These are phyloP conservation scores for Ceratocystis huliohia DNA, from an alignment of 2,329 filamentous ascomycete species.

Conservation along the genomic window DNA sequence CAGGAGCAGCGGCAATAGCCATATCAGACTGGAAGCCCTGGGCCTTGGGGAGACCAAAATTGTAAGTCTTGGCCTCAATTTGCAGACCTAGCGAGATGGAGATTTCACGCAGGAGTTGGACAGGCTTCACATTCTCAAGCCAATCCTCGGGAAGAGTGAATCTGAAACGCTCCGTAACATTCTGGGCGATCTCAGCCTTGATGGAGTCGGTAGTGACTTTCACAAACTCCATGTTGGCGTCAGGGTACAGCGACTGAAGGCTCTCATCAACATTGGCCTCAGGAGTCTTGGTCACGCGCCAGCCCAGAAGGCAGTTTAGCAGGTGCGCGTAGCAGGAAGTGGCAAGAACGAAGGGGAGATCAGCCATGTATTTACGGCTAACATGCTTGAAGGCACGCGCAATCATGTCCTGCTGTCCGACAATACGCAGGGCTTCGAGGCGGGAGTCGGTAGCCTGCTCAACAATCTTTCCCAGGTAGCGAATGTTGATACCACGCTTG, in stretches of 20 bases:
- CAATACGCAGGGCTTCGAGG: slow-evolving; percentile 61
- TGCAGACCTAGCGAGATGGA: slow-evolving; percentile 83
- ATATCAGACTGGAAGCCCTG: slow-evolving; percentile 22
- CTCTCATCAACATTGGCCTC: slow-evolving; percentile 62
- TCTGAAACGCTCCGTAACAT: slow-evolving; percentile 63
- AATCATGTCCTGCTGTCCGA: slow-evolving; percentile 85
- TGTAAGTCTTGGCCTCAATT: slow-evolving; percentile 54
- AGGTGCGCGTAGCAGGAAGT: slow-evolving; percentile 71
- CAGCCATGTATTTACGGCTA: slow-evolving; percentile 63
- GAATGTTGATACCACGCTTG: slow-evolving; percentile 92
- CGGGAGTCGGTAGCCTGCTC: slow-evolving; percentile 53
- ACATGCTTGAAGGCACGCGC: slow-evolving; percentile 93
- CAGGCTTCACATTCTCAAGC: slow-evolving; percentile 52
- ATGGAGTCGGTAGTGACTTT: slow-evolving; percentile 62
- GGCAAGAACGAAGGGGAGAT: slow-evolving; percentile 68
- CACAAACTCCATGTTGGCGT: slow-evolving; percentile 71
- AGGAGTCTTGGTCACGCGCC: slow-evolving; percentile 62
- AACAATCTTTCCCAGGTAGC: slow-evolving; percentile 83
- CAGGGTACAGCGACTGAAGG: slow-evolving; percentile 63
- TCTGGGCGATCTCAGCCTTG: slow-evolving; percentile 53
- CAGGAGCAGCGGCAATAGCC: slow-evolving; percentile 25
- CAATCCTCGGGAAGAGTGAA: slow-evolving; percentile 59
- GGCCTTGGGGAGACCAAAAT: slow-evolving; percentile 25
- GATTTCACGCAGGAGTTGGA: slow-evolving; percentile 82
- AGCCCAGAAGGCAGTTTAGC: slow-evolving; percentile 83